Evolutionary conservation across 2,329 filamentous ascomycete genomes (phyloP).

Genomic region (Botrytis deweyae): DNA sequence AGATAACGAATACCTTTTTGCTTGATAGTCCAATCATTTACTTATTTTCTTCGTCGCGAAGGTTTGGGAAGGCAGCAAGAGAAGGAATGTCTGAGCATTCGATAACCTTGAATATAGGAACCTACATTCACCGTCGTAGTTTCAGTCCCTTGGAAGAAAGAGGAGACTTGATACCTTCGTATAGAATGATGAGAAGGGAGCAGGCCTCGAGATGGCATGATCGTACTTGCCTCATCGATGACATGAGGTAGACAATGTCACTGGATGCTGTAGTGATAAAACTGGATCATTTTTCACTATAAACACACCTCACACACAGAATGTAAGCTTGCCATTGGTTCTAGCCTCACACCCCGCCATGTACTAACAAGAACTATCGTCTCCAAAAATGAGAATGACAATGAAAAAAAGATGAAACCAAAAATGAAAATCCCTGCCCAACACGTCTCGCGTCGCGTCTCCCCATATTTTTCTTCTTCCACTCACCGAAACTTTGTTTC

Average conservation of each 20-base stretch:
- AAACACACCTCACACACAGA: neutral
- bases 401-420: neutral
- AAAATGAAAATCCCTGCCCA: neutral
- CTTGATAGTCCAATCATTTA: too few relatives aligned
- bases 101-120: neutral
- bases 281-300: neutral
- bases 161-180: neutral
- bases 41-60: neutral
- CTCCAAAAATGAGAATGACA: neutral
- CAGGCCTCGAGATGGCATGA: neutral
- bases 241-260: neutral
- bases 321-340: neutral
- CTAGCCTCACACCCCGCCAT: neutral
- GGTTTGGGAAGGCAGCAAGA: neutral
- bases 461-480: conserved; percentile 19
- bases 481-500: conserved; percentile 14
- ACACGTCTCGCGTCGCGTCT: conserved; percentile 21
- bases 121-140: neutral
- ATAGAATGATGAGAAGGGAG: neutral
- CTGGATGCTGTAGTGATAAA: neutral
- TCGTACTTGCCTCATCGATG: neutral
- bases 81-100: neutral
- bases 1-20: neutral
- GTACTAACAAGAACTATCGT: neutral
- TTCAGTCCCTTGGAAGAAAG: neutral